These are phyloP conservation scores for Chaetomiaceae sp. DNA, from an alignment of 2,329 filamentous ascomycete genomes.

Conservation along the genomic window DNA sequence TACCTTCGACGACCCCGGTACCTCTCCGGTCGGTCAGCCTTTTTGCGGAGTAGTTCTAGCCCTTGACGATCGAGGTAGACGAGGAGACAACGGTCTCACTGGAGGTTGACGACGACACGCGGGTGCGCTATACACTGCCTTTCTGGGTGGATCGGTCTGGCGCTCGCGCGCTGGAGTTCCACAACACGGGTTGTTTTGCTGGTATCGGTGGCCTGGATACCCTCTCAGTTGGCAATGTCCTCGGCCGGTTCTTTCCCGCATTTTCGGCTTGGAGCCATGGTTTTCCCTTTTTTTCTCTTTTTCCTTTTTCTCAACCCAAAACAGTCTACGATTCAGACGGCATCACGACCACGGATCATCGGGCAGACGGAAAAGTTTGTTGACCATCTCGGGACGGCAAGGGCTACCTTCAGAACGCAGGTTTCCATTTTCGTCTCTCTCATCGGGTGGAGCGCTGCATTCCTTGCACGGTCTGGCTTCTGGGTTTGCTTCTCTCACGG, in stretches of 20 bases:
- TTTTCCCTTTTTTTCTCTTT: slow-evolving; percentile 3
- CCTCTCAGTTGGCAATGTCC: slow-evolving; percentile 23
- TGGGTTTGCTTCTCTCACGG: slow-evolving; percentile 21
- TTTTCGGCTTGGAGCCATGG: slow-evolving; percentile 14
- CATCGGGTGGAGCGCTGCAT: slow-evolving; percentile 18
- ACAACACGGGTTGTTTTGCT: slow-evolving; percentile 26
- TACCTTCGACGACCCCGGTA: slow-evolving; percentile 21
- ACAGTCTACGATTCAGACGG: slow-evolving; percentile 15
- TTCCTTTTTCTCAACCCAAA: slow-evolving; percentile 3
- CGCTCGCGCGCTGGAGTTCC: slow-evolving; percentile 27
- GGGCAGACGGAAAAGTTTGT: slow-evolving; percentile 28
- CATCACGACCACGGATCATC: slow-evolving; percentile 24
- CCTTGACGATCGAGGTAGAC: slow-evolving; percentile 19
- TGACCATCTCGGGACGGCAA: slow-evolving; percentile 23
- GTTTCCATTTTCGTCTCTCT: slow-evolving; percentile 19
- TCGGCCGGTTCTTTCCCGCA: slow-evolving; percentile 16
- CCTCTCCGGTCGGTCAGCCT: slow-evolving; percentile 20
- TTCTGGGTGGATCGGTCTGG: slow-evolving; percentile 26
- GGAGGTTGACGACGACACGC: slow-evolving; percentile 26
- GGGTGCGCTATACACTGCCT: slow-evolving; percentile 29
- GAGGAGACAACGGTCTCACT: slow-evolving; percentile 20
- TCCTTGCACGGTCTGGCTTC: slow-evolving; percentile 18
- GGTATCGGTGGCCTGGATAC: slow-evolving; percentile 33
- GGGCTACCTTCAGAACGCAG: slow-evolving; percentile 12
- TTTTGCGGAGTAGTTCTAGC: slow-evolving; percentile 19